Conservation (phyloP, 2,329 filamentous ascomycete species). For the Apiospora marii region DNA sequence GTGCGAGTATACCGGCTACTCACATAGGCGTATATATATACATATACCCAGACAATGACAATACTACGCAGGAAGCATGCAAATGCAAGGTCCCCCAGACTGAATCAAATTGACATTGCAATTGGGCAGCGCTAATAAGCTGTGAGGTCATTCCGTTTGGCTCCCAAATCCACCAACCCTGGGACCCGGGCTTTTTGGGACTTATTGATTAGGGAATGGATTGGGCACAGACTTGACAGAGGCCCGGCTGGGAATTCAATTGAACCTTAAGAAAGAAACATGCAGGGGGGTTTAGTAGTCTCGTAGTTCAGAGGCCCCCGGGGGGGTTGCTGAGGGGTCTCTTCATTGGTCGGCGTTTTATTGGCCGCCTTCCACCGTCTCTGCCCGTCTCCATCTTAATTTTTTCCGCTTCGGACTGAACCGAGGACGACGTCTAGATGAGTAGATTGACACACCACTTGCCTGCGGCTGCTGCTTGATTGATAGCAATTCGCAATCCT, state of each 20-base stretch:
- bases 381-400: background rate
- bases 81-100: slow-evolving; percentile 19
- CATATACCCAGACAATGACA: background rate
- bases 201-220: background rate
- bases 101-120: slow-evolving; percentile 15
- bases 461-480: background rate
- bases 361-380: slow-evolving; percentile 20
- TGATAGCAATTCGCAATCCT: background rate
- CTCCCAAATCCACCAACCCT: background rate
- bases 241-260: background rate
- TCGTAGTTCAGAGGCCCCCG: too few relatives aligned
- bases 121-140: slow-evolving; percentile 20
- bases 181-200: background rate
- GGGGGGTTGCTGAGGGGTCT: background rate
- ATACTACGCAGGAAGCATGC: slow-evolving; percentile 5
- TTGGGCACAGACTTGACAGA: background rate
- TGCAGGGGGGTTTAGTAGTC: background rate
- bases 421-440: background rate
- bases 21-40: background rate
- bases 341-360: background rate
- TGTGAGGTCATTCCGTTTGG: slow-evolving; percentile 18
- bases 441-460: background rate
- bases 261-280: slow-evolving; percentile 5
- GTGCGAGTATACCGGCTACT: slow-evolving; percentile 13
- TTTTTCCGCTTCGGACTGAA: background rate